Conservation (phyloP, 192 early-diverging fungal genomes). For the Backusella luteola region DNA sequence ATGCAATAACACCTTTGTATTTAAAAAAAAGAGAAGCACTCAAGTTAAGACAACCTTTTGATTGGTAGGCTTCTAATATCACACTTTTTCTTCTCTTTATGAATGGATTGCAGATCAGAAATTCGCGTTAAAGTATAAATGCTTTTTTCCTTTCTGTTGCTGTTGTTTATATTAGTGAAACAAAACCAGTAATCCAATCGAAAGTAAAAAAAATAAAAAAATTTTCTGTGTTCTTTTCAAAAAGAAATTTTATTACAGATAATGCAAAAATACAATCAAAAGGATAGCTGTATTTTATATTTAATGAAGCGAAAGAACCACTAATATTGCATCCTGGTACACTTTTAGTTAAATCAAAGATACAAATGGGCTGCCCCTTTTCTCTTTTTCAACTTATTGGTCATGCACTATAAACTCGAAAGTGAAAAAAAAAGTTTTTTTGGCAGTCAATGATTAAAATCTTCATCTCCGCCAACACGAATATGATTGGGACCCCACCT, state of each 20-base stretch:
- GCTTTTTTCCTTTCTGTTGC: neutral
- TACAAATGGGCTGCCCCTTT: neutral
- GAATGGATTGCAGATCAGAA: neutral
- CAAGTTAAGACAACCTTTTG: neutral
- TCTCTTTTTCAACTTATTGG: neutral
- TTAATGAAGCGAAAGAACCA: neutral
- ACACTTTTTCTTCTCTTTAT: neutral
- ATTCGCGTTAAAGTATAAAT: neutral
- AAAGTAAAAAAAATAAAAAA: neutral
- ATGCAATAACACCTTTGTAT: neutral
- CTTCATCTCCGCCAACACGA: conserved; percentile 1
- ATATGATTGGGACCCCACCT: neutral
- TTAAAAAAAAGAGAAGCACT: neutral
- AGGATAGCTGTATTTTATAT: neutral
- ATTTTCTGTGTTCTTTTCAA: neutral
- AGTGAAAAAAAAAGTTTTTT: neutral
- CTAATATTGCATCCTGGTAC: neutral
- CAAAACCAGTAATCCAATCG: neutral
- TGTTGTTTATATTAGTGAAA: neutral
- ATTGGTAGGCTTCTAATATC: neutral
- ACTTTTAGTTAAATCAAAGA: neutral
- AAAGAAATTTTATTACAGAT: neutral
- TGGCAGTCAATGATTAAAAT: neutral
- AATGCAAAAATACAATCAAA: neutral
- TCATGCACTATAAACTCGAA: neutral